Evolutionary conservation across 1,284 basidiomycete genomes (phyloP).

Genomic region (Malassezia caprae): DNA sequence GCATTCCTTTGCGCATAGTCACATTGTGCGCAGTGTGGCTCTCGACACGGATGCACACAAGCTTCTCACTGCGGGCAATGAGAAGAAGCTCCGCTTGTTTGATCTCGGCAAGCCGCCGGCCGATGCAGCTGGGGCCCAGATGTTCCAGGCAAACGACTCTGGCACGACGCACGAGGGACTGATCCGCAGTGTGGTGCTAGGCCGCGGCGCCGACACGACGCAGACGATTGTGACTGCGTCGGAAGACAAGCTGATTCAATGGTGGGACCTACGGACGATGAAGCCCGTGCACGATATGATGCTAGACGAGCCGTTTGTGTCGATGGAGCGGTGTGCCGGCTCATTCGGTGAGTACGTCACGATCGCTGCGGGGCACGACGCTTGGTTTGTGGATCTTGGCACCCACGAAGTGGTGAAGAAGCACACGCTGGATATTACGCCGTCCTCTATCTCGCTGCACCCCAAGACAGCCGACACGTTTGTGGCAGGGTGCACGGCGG

Average conservation of each 20-base stretch:
- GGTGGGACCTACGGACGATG: constrained; percentile 87
- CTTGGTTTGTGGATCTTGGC: constrained; percentile 61
- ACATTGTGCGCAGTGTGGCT: constrained; percentile 91
- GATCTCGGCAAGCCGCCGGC: constrained; percentile 55
- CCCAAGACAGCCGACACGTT: constrained; percentile 79
- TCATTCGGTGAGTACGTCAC: constrained; percentile 72
- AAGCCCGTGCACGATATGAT: constrained; percentile 61
- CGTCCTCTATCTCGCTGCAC: constrained; percentile 84
- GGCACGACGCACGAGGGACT: constrained; percentile 64
- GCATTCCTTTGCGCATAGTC: constrained; percentile 90
- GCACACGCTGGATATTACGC: constrained; percentile 50
- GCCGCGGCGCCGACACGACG: constrained; percentile 49
- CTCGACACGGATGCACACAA: constrained; percentile 61
- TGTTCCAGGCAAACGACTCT: constrained; percentile 54
- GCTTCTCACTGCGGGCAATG: constrained; percentile 85
- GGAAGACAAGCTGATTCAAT: constrained; percentile 82
- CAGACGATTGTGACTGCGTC: constrained; percentile 71
- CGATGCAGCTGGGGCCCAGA: constrained; percentile 74
- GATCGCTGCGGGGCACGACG: constrained; percentile 80
- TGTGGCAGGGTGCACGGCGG: constrained; percentile 75
- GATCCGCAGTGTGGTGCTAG: constrained; percentile 85
- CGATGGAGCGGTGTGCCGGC: constrained; percentile 71
- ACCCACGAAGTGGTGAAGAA: constrained; percentile 24
- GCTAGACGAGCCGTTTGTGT: constrained; percentile 72
- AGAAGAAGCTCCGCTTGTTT: constrained; percentile 93